Base-by-base conservation (phyloP, 1,139 yeast species). In the Yamadazyma trypodendri region DNA sequence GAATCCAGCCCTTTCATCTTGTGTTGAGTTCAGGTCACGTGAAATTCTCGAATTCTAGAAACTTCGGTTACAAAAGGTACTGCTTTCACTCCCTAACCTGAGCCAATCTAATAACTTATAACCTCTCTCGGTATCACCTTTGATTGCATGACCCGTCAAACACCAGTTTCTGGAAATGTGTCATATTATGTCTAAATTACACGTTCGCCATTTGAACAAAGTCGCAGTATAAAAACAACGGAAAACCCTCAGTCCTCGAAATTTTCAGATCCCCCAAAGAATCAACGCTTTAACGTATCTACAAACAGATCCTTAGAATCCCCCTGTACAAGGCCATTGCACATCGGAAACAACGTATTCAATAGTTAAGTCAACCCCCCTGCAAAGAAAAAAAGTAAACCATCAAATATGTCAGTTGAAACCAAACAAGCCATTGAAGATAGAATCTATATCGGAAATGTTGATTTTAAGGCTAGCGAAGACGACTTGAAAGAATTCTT, bases 401-500 rank as follows among this genome's bases (percentile, higher is more conserved):
- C n/a, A n/a, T n/a, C 12, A 24, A 40, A 39, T 31, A 28, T 28
- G 28, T 16, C 28, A 22, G 16, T 28, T 27, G 59, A 55, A 47
- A 34, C 17, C 33, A 61, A 63, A 46, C 59, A 60, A 38, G 51
- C 60, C 35, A 64, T 68, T 52, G 71, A 63, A 52, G 69, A 65
- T 34, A 68, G 75, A 65, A 59, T 69, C 46, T 74, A 73, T 50
- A 63, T 79, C 41, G 75, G 77, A 40, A 78, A 79, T 51, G 69
- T 79, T 42, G 72, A 72, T 50, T 77, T 64, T 54, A 55, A 64
- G 27, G 72, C 81, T 25, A 71, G 75, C 18, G 83, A 77, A 51
- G 72, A 65, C 2, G 82, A 77, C 36, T 63, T 79, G 39, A 58
- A 55, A 36, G 67, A 61, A 16, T 66, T 70, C 46, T 65, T 78